Evolutionary conservation across 768 basidiomycete genomes (phyloP).

Genomic region (Pleurotus tuoliensis): DNA sequence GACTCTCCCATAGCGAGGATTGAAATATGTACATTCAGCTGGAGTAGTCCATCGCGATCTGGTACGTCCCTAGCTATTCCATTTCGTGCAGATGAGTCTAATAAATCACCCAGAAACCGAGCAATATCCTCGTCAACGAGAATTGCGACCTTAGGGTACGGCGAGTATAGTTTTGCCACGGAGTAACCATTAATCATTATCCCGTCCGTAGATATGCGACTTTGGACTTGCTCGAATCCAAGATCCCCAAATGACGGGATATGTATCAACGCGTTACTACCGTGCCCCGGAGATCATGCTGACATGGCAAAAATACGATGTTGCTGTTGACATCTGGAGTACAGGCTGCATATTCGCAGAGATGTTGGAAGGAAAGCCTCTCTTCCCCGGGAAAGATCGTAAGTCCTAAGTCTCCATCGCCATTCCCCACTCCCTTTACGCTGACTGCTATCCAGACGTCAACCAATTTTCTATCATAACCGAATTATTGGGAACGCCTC

Average conservation of each 20-base stretch:
- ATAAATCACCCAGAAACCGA: conserved; percentile 72
- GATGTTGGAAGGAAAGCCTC: conserved; percentile 97
- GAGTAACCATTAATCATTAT: conserved; percentile 10
- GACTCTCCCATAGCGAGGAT: conserved; percentile 65
- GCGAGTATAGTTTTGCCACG: neutral
- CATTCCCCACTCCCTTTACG: neutral
- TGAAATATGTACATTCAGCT: conserved; percentile 99
- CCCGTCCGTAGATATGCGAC: conserved; percentile 78
- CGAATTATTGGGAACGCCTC: conserved; percentile 95
- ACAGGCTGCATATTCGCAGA: conserved; percentile 99
- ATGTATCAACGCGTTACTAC: conserved; percentile 98
- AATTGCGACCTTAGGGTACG: conserved; percentile 95
- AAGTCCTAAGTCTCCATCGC: conserved; percentile 33
- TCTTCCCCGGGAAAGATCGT: conserved; percentile 99
- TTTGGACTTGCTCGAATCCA: conserved; percentile 98
- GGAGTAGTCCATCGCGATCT: conserved; percentile 98
- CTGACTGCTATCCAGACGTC: conserved; percentile 65
- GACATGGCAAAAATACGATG: conserved; percentile 99
- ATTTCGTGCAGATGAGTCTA: neutral
- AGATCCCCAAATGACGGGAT: conserved; percentile 99
- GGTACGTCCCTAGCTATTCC: conserved; percentile 37
- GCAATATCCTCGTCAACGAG: conserved; percentile 99
- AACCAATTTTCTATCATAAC: conserved; percentile 99
- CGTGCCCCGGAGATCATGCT: conserved; percentile 99
- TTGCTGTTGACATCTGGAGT: conserved; percentile 99